Conservation (phyloP, 768 basidiomycete species). For the Brasilioporus rufonigricans region DNA sequence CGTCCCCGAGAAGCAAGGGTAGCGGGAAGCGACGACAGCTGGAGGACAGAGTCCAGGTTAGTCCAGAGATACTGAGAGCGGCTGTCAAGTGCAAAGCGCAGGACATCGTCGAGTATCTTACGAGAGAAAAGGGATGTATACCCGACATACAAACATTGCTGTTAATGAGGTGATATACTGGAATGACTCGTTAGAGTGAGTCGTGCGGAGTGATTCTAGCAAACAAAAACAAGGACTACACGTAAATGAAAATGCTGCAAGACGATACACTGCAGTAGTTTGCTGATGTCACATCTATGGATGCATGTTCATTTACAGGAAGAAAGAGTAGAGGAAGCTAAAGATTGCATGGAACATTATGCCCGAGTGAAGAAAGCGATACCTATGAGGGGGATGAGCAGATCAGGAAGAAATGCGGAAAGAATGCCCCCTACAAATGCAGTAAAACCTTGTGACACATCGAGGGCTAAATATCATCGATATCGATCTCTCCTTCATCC, state of each 20-base stretch:
- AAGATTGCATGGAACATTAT: slow-evolving; percentile 10
- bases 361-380: slow-evolving; percentile 10
- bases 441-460: slow-evolving; percentile 7
- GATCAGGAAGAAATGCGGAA: neutral
- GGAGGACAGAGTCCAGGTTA: slow-evolving; percentile 57
- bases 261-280: slow-evolving; percentile 14
- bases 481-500: slow-evolving; percentile 84
- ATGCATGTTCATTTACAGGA: slow-evolving; percentile 15
- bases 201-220: neutral
- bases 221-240: slow-evolving; percentile 2
- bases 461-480: slow-evolving; percentile 74
- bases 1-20: slow-evolving; percentile 18
- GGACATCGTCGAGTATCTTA: slow-evolving; percentile 71
- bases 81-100: slow-evolving; percentile 65
- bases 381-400: slow-evolving; percentile 8
- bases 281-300: slow-evolving; percentile 27
- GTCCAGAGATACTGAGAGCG: slow-evolving; percentile 55
- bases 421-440: slow-evolving; percentile 14
- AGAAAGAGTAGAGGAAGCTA: slow-evolving; percentile 2
- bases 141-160: slow-evolving; percentile 69
- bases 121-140: slow-evolving; percentile 65
- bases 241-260: neutral
- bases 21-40: slow-evolving; percentile 50
- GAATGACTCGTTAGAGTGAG: neutral
- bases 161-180: slow-evolving; percentile 31